Conservation (phyloP, 164 flowering plant genomes). For the Litsea cubeba region DNA sequence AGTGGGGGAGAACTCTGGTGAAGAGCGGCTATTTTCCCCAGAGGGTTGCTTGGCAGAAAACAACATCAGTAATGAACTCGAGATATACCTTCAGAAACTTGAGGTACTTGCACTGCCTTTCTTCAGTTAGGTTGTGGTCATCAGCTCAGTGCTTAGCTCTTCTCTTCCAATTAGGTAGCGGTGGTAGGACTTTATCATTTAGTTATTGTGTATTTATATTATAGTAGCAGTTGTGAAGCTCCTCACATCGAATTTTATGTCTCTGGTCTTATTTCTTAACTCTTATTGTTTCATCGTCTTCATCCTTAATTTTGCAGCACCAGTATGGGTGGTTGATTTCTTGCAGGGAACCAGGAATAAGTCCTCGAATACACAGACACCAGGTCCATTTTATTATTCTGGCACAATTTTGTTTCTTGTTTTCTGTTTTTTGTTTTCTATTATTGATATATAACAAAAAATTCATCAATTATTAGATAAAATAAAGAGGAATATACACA, state of each 20-base stretch:
- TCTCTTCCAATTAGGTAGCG: not conserved
- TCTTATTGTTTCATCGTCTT: not conserved
- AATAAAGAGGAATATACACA: too few relatives aligned
- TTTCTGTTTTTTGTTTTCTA: not conserved
- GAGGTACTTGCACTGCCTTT: conserved; percentile 45
- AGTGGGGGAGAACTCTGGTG: conserved; percentile 85
- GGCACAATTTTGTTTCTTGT: not conserved
- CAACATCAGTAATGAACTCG: conserved; percentile 48
- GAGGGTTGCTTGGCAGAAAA: conserved; percentile 33
- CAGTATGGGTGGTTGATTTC: conserved; percentile 52
- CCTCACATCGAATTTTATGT: not conserved
- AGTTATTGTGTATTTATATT: not conserved
- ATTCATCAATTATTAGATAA: too few relatives aligned
- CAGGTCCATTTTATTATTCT: conserved; percentile 38
- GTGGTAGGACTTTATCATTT: not conserved
- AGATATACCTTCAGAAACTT: conserved; percentile 51
- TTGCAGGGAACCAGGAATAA: conserved; percentile 33
- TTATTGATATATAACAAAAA: not conserved
- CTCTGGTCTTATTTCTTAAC: not conserved
- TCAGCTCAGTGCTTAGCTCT: too few relatives aligned
- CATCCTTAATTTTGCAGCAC: conserved; percentile 37
- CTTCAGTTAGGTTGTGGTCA: not conserved
- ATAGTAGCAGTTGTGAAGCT: not conserved
- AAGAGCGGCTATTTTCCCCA: conserved; percentile 82
- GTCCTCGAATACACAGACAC: conserved; percentile 61